Conservation (phyloP, 495 filamentous ascomycete genomes). For the Tuber borchii region DNA sequence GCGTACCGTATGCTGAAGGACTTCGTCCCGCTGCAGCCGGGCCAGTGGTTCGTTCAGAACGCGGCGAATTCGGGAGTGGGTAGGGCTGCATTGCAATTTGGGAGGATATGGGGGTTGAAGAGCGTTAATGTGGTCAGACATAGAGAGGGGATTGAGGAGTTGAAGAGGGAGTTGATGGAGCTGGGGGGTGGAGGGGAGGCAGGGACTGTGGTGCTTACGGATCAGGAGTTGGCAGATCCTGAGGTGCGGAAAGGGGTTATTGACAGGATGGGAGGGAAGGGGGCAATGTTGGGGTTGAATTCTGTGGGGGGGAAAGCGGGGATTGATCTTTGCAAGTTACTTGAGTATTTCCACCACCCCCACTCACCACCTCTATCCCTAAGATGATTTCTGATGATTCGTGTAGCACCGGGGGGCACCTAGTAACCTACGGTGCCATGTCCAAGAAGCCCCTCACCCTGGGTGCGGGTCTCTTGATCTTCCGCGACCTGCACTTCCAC, state of each 20-base stretch:
- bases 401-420: slow-evolving; percentile 53
- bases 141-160: slow-evolving; percentile 53
- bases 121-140: slow-evolving; percentile 79
- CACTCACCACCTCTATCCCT: no score
- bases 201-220: slow-evolving; percentile 74
- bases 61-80: slow-evolving; percentile 92
- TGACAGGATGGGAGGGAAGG: slow-evolving; percentile 57
- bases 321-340: slow-evolving; percentile 60
- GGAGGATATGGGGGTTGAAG: slow-evolving; percentile 71
- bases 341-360: slow-evolving; percentile 42
- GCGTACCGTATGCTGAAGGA: slow-evolving; percentile 88
- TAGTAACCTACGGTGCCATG: slow-evolving; percentile 97
- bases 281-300: slow-evolving; percentile 72
- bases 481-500: slow-evolving; percentile 76
- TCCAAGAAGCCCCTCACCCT: slow-evolving; percentile 70
- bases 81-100: slow-evolving; percentile 79
- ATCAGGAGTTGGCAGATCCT: slow-evolving; percentile 58
- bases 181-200: slow-evolving; percentile 53
- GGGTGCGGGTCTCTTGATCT: slow-evolving; percentile 75
- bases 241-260: slow-evolving; percentile 59
- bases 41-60: slow-evolving; percentile 92
- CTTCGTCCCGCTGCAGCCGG: slow-evolving; percentile 61
- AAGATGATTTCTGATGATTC: background rate
- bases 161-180: slow-evolving; percentile 63
- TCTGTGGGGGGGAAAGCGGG: slow-evolving; percentile 90